Evolutionary conservation across 768 basidiomycete genomes (phyloP).

Genomic region (Boletellus sp.): DNA sequence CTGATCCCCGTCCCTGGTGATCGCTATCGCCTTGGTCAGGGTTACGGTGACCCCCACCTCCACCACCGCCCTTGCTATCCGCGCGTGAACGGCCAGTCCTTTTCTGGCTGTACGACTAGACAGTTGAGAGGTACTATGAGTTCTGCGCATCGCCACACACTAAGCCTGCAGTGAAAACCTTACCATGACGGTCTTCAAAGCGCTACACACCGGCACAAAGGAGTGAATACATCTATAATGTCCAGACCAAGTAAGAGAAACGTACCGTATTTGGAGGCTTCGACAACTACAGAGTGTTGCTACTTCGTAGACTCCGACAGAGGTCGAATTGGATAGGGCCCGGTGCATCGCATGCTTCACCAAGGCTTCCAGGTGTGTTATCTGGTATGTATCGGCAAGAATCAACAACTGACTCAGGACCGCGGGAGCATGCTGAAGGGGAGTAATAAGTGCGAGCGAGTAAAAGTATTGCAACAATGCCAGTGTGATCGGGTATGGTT

Average conservation of each 20-base stretch:
- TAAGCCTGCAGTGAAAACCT: conserved; percentile 15
- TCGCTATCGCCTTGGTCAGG: conserved; percentile 37
- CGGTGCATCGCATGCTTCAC: conserved; percentile 96
- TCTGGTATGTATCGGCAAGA: conserved; percentile 77
- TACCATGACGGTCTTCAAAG: conserved; percentile 83
- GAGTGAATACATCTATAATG: conserved; percentile 8
- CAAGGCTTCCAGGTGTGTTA: conserved; percentile 68
- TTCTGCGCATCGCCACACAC: neutral
- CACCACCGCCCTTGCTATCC: conserved; percentile 42
- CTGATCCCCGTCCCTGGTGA: conserved; percentile 31
- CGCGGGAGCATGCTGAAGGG: conserved; percentile 86
- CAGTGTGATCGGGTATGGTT: conserved; percentile 84
- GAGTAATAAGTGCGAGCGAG: conserved; percentile 79
- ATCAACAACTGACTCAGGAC: conserved; percentile 85
- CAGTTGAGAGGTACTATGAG: conserved; percentile 12
- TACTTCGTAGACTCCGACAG: conserved; percentile 92
- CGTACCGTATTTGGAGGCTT: conserved; percentile 83
- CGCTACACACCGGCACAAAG: conserved; percentile 37
- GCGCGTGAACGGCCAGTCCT: conserved; percentile 51
- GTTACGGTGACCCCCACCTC: conserved; percentile 37
- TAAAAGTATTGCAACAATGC: conserved; percentile 95
- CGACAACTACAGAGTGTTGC: conserved; percentile 88
- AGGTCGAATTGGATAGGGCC: conserved; percentile 75
- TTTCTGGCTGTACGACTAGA: conserved; percentile 76
- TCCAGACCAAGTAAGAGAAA: conserved; percentile 20